phyloP scores from a whole-genome alignment of 106 monocot species.

The Posidonia australis region DNA sequence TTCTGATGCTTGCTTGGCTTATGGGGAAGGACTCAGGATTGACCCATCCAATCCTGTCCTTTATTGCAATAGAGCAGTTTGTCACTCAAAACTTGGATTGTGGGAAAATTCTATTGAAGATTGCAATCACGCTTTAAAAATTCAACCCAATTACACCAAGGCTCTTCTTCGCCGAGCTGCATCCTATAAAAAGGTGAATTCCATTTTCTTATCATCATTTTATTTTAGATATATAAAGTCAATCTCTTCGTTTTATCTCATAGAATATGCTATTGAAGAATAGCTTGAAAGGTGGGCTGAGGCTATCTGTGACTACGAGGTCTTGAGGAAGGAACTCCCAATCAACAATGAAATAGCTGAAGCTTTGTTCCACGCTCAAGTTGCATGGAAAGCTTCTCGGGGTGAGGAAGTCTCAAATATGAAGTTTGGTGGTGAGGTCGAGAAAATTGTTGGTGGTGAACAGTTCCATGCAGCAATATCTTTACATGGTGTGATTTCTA shows the following conservation, averaged over 20 bases:
- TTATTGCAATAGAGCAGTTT: constrained; percentile 81
- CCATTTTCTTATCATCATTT: neutral
- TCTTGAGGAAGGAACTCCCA: constrained; percentile 67
- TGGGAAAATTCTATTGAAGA: constrained; percentile 85
- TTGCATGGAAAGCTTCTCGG: constrained; percentile 52
- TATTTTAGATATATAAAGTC: neutral
- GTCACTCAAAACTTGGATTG: constrained; percentile 63
- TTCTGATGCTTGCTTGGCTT: constrained; percentile 69
- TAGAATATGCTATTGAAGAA: neutral
- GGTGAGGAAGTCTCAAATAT: constrained; percentile 67
- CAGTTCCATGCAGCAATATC: constrained; percentile 56
- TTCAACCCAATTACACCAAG: constrained; percentile 67
- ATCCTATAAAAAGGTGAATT: constrained; percentile 64
- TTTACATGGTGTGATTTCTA: constrained; percentile 36
- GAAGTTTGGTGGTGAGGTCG: constrained; percentile 78
- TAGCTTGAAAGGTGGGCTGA: constrained; percentile 90
- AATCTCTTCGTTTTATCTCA: constrained; percentile 1
- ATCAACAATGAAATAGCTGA: constrained; percentile 64
- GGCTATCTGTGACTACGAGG: constrained; percentile 69
- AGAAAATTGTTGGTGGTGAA: constrained; percentile 42
- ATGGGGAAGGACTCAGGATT: constrained; percentile 77
- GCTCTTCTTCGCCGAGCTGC: constrained; percentile 76
- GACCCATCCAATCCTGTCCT: constrained; percentile 76
- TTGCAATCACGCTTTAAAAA: constrained; percentile 64
- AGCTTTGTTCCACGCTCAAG: constrained; percentile 63